Evolutionary conservation across 768 basidiomycete genomes (phyloP), one percentile per base, ranked within the genome.

Genomic region (Clavaria fumosa): DNA sequence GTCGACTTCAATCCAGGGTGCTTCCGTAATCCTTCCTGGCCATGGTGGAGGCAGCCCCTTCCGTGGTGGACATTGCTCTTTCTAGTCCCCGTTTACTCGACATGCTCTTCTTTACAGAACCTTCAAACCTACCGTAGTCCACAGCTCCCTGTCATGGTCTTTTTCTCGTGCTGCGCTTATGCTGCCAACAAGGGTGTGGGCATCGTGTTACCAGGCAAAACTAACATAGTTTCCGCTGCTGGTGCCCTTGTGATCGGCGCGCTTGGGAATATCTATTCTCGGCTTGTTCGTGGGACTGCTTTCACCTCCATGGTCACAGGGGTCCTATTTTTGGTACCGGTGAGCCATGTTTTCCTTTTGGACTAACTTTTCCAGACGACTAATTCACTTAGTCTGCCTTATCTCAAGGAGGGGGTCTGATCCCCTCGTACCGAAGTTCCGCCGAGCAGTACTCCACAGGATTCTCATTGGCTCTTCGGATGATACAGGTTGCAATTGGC

Each of bases 231-330:
- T 15, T 78, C 81, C 20, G 80, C 81, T 27, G 65, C 75, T 44
- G 84, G 85, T 14, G 81, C 85, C 15, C 68, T 84, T 46, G 69
- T 75, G 23, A 75, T 84, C 41, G 83, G 85, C 23, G 54, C 76
- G n/a, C 64, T 84, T 23, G 84, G 82, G 33, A 86, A 86, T 49
- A 50, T 75, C n/a, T 86, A 85, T 51, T 83, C 82, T 23, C 69
- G 83, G 12, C 55, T 78, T 12, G 62, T 76, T 41, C 65, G 75
- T 20, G 84, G 83, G 37, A 86, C 83, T 2, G 83, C 86, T 3
- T 90, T 89, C 53, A 85, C 83, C 0, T 74, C 78, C 7, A 90
- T 88, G 81, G 80, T 88, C n/a, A 81, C 85, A 2, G 81, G 82
- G n/a, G 78, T 91, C n/a, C 57, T 88, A 34, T 88, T 89, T 55